Conservation (phyloP, 2,329 filamentous ascomycete genomes). For the Penicillium capsulatum region DNA sequence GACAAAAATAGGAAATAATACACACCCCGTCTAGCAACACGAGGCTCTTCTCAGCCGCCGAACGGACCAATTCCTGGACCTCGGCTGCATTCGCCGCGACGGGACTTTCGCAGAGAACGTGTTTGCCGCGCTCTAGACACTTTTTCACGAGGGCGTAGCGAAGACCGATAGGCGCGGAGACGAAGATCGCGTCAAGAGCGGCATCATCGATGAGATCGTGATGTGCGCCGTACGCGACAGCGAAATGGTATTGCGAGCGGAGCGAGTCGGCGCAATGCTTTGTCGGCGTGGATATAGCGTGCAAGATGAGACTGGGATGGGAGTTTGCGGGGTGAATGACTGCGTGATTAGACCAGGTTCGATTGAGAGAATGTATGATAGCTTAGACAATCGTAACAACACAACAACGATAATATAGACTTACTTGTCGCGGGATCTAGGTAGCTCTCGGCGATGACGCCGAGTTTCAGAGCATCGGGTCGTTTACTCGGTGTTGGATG, state of each 20-base stretch:
- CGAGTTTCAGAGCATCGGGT: constrained; percentile 20
- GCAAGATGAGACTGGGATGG: not conserved
- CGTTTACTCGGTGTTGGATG: constrained; percentile 21
- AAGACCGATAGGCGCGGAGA: not conserved
- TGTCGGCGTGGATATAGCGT: not conserved
- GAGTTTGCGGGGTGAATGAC: not conserved
- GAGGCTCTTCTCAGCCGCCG: not conserved
- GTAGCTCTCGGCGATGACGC: not conserved
- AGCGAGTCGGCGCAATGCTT: not conserved
- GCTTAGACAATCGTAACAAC: not conserved
- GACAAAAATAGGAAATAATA: too few species aligned
- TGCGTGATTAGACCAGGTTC: not conserved
- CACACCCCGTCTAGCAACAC: not conserved
- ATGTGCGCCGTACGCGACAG: not conserved
- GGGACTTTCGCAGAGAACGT: not conserved
- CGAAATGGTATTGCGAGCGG: not conserved
- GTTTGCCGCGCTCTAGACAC: not conserved
- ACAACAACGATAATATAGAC: not conserved
- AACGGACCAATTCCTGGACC: not conserved
- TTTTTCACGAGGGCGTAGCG: not conserved
- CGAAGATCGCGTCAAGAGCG: not conserved
- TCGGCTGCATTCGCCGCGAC: not conserved
- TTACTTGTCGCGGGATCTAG: not conserved
- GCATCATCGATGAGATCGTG: not conserved
- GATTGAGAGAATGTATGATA: not conserved